phyloP scores from a whole-genome alignment of 257 asterid genomes.

The Haberlea rhodopensis region DNA sequence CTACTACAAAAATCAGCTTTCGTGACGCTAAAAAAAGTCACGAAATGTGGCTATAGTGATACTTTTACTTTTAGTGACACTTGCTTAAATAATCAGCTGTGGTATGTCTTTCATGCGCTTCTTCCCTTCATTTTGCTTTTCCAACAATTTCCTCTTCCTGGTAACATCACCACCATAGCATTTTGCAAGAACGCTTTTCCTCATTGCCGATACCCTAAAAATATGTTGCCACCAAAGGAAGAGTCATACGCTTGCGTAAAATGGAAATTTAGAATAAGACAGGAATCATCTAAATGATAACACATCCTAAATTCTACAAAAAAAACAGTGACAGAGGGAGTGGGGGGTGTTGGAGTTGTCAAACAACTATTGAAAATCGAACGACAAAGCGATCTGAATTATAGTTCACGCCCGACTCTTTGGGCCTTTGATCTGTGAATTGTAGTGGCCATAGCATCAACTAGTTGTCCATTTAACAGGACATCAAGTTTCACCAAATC shows the following conservation, averaged over 20 bases:
- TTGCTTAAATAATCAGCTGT: too few relatives aligned
- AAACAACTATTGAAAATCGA: not conserved
- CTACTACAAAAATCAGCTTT: too few relatives aligned
- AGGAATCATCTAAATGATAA: not conserved
- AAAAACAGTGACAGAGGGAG: too few relatives aligned
- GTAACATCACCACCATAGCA: constrained; percentile 91
- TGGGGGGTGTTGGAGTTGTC: not conserved
- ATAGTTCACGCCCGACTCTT: constrained; percentile 91
- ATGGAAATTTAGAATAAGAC: not conserved
- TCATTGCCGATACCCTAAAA: constrained; percentile 82
- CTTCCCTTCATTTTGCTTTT: constrained; percentile 97
- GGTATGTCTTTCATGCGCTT: constrained; percentile 99
- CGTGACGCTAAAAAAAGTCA: too few relatives aligned
- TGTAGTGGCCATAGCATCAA: constrained; percentile 97
- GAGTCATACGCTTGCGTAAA: not conserved
- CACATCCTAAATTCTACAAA: not conserved
- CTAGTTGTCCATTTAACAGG: constrained; percentile 85
- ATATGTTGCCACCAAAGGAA: constrained; percentile 5
- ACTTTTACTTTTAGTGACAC: too few relatives aligned
- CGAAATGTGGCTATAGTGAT: too few relatives aligned
- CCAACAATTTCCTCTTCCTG: constrained; percentile 84
- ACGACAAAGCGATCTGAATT: too few relatives aligned
- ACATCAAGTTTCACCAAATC: constrained; percentile 94
- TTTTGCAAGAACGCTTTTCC: constrained; percentile 93
- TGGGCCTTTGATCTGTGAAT: constrained; percentile 81